Conservation (phyloP, 768 basidiomycete species). For the Calvatia gigantea region DNA sequence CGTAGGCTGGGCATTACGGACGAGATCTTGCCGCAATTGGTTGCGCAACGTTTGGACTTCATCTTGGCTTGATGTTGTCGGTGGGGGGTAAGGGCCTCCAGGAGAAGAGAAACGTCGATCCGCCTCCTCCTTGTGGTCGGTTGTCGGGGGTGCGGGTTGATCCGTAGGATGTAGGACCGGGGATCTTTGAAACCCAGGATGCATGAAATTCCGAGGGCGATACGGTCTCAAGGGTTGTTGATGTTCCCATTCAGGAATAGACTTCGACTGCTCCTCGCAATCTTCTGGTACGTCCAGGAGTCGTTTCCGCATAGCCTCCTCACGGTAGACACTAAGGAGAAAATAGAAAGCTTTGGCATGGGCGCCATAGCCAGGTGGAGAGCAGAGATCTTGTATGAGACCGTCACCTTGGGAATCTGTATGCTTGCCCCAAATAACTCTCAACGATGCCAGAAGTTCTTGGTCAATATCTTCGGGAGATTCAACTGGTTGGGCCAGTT, state of each 20-base stretch:
- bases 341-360: conserved; percentile 90
- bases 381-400: conserved; percentile 65
- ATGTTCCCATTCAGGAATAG: conserved; percentile 22
- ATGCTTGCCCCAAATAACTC: conserved; percentile 81
- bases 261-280: conserved; percentile 24
- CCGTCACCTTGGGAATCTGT: conserved; percentile 47
- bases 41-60: conserved; percentile 22
- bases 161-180: conserved; percentile 9
- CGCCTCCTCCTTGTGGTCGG: conserved; percentile 10
- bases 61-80: conserved; percentile 15
- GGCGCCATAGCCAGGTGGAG: conserved; percentile 64
- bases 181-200: conserved; percentile 10
- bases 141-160: background rate
- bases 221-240: conserved; percentile 26
- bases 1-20: conserved; percentile 6
- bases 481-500: conserved; percentile 66
- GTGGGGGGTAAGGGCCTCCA: conserved; percentile 17
- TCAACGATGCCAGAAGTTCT: conserved; percentile 74
- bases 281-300: conserved; percentile 41
- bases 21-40: conserved; percentile 11
- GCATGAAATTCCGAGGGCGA: conserved; percentile 7
- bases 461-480: conserved; percentile 70
- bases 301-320: conserved; percentile 40
- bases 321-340: conserved; percentile 72
- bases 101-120: conserved; percentile 12